Base-by-base conservation (phyloP, 2,329 filamentous ascomycete species). In the Fusarium chaquense region DNA sequence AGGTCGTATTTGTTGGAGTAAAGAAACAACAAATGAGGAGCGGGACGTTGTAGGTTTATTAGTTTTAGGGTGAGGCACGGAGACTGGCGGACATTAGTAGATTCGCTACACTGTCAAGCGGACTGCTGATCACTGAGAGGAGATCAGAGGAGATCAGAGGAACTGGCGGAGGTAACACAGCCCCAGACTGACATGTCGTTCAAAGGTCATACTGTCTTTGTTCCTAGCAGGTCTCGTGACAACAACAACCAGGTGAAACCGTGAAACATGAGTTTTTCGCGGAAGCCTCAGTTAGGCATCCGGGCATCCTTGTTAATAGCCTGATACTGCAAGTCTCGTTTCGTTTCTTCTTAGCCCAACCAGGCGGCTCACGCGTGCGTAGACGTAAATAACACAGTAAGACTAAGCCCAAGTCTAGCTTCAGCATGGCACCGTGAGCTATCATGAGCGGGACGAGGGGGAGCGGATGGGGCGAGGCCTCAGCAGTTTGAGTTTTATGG, bases 251-350 rank as follows among this genome's bases (percentile, higher is more conserved):
- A 45, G 35, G 47, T 30, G 35, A 52, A 52, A 52, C 49, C 35
- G 49, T 67, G 67, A 69, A 63, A 69, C 67, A 70, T 59, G 45
- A 32, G 66, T 45, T 46, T 46, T 62, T 67, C 47, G 53, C 62
- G 53, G 62, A 45, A 64, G 62, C 53, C 67, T 56, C 45, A 38
- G 40, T 40, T 64, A 70, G 67, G 67, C 67, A 70, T 35, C 67
- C 62, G 67, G 40, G 20, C 24, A 28, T 49, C 47, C 40, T 50
- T 54, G 54, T 41, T 47, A 60, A 33, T 54, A 67, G 65, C 45
- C 51, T 62, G 41, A 26, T 20, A 35, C 35, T 28, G 49, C 41
- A 28, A 52, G 33, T 51, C 22, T 51, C 33, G 33, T 51, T 51
- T 51, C 24, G 33, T 51, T 40, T 40, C 35, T 40, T 22, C 40